Base-by-base conservation (phyloP, 305 asterid species). In the Fraxinus xanthoxyloides region DNA sequence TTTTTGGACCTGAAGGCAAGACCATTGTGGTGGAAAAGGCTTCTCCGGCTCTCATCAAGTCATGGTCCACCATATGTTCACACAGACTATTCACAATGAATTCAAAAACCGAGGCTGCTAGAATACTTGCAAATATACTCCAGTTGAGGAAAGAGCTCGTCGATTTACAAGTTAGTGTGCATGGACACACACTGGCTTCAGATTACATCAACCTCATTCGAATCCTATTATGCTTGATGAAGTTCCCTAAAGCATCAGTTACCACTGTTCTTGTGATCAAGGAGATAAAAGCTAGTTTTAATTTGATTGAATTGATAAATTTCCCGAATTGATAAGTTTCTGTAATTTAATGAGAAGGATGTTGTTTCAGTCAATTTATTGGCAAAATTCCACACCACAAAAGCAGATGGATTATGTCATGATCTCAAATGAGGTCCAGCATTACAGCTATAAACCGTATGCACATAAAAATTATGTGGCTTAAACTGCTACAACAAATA, bases 351-450 rank as follows among this genome's bases (percentile, higher is more conserved):
- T 32, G 97, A 94, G 80, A 90, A 86, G 73, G 92, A 92, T 10
- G 91, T 94, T 0, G 90, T 92, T 80, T 93, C 97, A 3, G 94
- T 87, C 74, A 87, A 80, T 81, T 90, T 94, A 81, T 81, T 94
- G 81, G 91, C 93, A 13, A 92, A 92, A 78, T 93, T 84, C 98
- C 98, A 48, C 97, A 90, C 85, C 93, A 93, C 32, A 31, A 31
- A 46, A 13, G n/a, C 0, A 46, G 19, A 15, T 46, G 56, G 56
- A 46, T 3, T 3, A 3, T 13, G 56, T 46, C n/a, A n/a, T n/a
- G n/a, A n/a, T 46, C 56, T 46, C 56, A 13, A 46, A 46, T 13
- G 19, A 13, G 56, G 2, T 15, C 59, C 59, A 48, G 19, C 21
- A 48, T 15, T 46, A 46, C 56, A 48, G 59, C 6, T 48, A 6